phyloP scores from a whole-genome alignment of 495 filamentous ascomycete species.

The Podospora pseudopauciseta region DNA sequence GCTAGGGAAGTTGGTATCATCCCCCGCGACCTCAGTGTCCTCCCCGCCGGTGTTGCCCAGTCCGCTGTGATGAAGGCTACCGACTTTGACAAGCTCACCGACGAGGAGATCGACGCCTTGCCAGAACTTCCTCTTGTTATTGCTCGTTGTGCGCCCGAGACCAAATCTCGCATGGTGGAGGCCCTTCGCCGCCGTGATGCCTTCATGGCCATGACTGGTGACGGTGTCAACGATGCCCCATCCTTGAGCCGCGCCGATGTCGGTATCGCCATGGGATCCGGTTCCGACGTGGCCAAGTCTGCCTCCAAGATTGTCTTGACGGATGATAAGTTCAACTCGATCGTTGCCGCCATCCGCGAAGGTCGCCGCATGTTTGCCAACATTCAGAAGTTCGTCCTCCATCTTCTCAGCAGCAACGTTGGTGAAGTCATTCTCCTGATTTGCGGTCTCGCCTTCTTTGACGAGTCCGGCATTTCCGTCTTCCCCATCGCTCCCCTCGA shows the following conservation, averaged over 20 bases:
- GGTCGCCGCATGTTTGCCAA: slow-evolving; percentile 74
- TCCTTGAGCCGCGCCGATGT: slow-evolving; percentile 75
- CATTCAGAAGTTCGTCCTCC: slow-evolving; percentile 78
- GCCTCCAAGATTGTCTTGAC: slow-evolving; percentile 84
- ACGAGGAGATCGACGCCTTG: slow-evolving; percentile 56
- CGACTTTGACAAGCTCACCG: slow-evolving; percentile 59
- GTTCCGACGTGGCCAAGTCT: slow-evolving; percentile 87
- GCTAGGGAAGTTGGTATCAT: slow-evolving; percentile 74
- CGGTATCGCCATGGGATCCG: slow-evolving; percentile 83
- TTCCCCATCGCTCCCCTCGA: slow-evolving; percentile 73
- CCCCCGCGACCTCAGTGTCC: slow-evolving; percentile 51
- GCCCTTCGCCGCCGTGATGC: slow-evolving; percentile 59
- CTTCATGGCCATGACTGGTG: slow-evolving; percentile 65
- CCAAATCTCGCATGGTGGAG: slow-evolving; percentile 66
- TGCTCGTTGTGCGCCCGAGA: slow-evolving; percentile 62
- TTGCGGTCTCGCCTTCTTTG: slow-evolving; percentile 69
- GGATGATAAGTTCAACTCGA: slow-evolving; percentile 83
- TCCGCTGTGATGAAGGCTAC: slow-evolving; percentile 60
- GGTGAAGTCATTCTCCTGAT: slow-evolving; percentile 70
- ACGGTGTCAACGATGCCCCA: slow-evolving; percentile 84
- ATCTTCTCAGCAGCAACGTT: slow-evolving; percentile 69
- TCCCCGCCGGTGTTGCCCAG: slow-evolving; percentile 52
- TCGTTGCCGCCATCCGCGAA: slow-evolving; percentile 70
- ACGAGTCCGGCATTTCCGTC: slow-evolving; percentile 58
- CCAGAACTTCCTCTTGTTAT: slow-evolving; percentile 61